Percentiles rank a stretch among this genome's conserved stretches.
These are phyloP conservation scores for Celoporthe dispersa DNA, from an alignment of 2,329 filamentous ascomycete species.

Conservation along the genomic window DNA sequence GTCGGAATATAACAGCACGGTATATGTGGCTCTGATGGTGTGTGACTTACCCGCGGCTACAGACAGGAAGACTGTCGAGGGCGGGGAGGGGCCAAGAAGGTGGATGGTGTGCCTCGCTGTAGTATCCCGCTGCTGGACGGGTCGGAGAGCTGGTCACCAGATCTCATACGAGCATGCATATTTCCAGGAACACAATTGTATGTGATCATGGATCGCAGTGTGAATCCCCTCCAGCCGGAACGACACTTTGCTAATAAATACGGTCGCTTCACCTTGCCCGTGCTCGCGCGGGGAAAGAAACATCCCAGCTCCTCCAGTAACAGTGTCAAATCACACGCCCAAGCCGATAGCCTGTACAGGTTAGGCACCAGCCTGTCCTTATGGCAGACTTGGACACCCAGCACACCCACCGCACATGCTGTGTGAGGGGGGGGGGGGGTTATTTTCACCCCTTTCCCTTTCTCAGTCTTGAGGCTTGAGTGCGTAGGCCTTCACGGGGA, in stretches of 20 bases:
- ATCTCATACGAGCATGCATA: not conserved
- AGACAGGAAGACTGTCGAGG: too few species aligned
- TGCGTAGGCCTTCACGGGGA: constrained; percentile 80
- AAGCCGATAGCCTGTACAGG: not conserved
- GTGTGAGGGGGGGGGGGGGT: too few species aligned
- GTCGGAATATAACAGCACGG: too few species aligned
- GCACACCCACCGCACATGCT: not conserved
- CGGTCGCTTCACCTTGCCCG: not conserved
- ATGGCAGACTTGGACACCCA: not conserved
- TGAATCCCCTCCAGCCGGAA: not conserved
- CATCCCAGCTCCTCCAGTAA: not conserved
- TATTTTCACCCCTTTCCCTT: too few species aligned
- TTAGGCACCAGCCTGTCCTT: not conserved
- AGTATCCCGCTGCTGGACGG: too few species aligned
- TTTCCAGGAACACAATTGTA: too few species aligned
- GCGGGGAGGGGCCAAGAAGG: too few species aligned
- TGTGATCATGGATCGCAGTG: not conserved
- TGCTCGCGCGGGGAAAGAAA: not conserved
- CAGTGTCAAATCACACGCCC: not conserved
- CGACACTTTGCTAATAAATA: not conserved
- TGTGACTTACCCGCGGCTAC: too few species aligned
- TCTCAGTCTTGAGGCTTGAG: constrained; percentile 54
- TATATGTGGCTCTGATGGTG: too few species aligned
- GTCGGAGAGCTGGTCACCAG: too few species aligned
- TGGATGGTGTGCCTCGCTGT: too few species aligned